phyloP scores from a whole-genome alignment of 257 asterid species.

The Lantana camara region DNA sequence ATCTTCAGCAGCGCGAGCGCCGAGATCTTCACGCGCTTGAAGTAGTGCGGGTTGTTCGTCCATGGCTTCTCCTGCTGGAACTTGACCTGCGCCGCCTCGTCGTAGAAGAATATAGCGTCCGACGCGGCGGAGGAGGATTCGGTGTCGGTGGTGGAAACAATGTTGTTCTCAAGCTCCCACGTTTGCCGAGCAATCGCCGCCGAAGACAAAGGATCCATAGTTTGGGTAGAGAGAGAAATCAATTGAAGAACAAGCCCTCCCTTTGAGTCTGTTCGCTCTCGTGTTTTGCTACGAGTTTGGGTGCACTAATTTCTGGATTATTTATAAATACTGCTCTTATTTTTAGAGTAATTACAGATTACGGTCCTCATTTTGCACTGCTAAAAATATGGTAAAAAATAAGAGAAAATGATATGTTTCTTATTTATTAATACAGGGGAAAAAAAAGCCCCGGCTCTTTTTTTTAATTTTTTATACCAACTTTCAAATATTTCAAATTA shows the following conservation, averaged over 20 bases:
- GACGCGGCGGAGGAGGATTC: conserved; percentile 54
- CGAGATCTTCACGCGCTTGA: conserved; percentile 95
- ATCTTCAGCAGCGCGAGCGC: conserved; percentile 97
- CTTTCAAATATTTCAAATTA: too few species aligned
- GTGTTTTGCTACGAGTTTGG: background rate
- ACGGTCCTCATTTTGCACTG: background rate
- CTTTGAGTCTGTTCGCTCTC: background rate
- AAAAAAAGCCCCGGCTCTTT: too few species aligned
- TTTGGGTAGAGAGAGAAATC: conserved; percentile 21
- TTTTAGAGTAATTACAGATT: background rate
- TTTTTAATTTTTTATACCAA: too few species aligned
- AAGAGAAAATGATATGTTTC: background rate
- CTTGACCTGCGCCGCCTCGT: conserved; percentile 74
- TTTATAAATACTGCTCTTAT: too few species aligned
- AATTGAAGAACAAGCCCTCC: background rate
- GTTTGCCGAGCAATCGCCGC: conserved; percentile 74
- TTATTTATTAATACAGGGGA: too few species aligned
- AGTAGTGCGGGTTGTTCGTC: conserved; percentile 28
- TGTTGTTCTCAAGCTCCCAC: conserved; percentile 83
- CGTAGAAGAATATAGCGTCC: conserved; percentile 88
- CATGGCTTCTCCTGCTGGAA: conserved; percentile 91
- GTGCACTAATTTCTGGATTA: too few species aligned
- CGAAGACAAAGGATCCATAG: conserved; percentile 56
- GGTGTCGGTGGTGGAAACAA: conserved; percentile 42
- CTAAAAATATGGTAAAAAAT: background rate